Base-by-base conservation (phyloP, 805 yeast genomes). In the Ogataea trehalophila region DNA sequence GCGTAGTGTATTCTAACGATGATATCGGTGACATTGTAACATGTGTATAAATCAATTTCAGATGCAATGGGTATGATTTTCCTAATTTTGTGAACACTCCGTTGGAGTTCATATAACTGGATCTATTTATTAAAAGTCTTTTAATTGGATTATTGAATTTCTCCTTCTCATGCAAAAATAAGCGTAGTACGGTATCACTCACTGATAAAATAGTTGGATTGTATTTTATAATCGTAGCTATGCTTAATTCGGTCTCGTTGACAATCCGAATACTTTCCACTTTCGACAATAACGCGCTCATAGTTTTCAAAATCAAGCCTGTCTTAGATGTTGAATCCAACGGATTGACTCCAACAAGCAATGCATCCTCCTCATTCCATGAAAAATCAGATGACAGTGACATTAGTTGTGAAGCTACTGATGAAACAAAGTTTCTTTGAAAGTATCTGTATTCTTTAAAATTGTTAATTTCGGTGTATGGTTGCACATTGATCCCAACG, bases 51-150 rank as follows among this genome's bases (percentile, higher is more conserved):
- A 77, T 55, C 14, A 79, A 61, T 43, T 83, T 69, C 43, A 76
- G 53, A 0, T 61, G 47, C n/a, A 63, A 49, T 0, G 55, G 47
- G 5, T 50, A 42, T 6, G 54, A 20, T 37, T 57, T 60, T 3
- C 72, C 74, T 14, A 65, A 46, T 11, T 55, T 52, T 31, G 70
- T 70, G 52, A 79, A 74, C 1, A 79, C 71, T 4, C 84, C 84
- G 38, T 72, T 68, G 11, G 81, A 69, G 20, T 80, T 65, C 34
- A 77, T 65, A 22, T 66, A 67, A 37, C 66, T 66, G 2, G 77
- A 65, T 52, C 74, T 67, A 9, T 66, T 57, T n/a, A 40, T 64
- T 47, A 46, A 62, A 53, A 48, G 59, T 51, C 16, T 71, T 23
- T 39, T 47, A 57, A 64, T 54, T 7, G 31, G 31, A 26, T 26